Evolutionary conservation across 1,284 basidiomycete genomes (phyloP), one percentile per base, ranked within the genome.

Genomic region (Pseudozyma thailandica): DNA sequence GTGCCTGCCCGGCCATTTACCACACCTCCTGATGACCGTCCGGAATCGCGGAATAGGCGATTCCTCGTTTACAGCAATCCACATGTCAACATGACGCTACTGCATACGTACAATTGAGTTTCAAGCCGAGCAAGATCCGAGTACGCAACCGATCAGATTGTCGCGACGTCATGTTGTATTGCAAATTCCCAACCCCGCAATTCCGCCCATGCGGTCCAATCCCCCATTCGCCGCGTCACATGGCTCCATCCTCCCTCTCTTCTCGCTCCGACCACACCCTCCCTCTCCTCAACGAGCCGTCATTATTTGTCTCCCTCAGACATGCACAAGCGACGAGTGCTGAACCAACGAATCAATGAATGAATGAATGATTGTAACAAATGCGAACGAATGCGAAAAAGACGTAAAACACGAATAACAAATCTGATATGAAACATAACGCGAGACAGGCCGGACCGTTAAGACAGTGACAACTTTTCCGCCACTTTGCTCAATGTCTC

Each of bases 401-500:
- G 18, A 12, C 7, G 23, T 9, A 23, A 41, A 25, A 38, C 35
- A 48, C 46, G 31, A 48, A 48, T 30, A 37, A 20, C 26, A 50
- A 39, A 28, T 15, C 30, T 8, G 15, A 31, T 8, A 8, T 26
- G 12, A 25, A 23, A 41, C 18, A n/a, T 38, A 23, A n/a, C 13
- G 4, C 21, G 3, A 15, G 18, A 38, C 6, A 26, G 38, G n/a
- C 15, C 15, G 30, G 30, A 4, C 21, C n/a, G 10, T 18, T 41
- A 71, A 23, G 68, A 52, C 33, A 71, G 46, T 41, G 61, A 64
- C 37, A 71, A 27, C 39, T 49, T 57, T 33, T 71, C 61, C 4
- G 68, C 53, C 2, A 63, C 68, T 54, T 50, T 64, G 41, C 49
- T 71, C 7, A 71, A 50, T 38, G 61, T 71, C 49, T 71, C 61